Base-by-base conservation (phyloP, 768 basidiomycete species). In the Termitomyces sp. region DNA sequence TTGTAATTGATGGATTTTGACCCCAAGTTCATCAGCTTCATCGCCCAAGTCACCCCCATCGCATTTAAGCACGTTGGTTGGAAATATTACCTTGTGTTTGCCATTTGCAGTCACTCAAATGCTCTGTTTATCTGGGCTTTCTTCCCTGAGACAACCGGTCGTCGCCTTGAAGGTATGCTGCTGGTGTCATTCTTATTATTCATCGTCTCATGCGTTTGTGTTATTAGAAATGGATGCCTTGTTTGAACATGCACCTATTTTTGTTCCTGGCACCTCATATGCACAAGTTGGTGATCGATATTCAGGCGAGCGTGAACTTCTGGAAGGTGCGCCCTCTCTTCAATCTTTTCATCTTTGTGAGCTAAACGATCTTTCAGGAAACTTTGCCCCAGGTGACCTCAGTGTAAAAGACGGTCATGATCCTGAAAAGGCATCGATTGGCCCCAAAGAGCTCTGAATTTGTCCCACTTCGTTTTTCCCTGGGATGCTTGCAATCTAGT, bases 61-160 rank as follows among this genome's bases (percentile, higher is more conserved):
- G 76, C 76, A 2, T 78, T 78, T 54, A 52, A 40, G 5, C 65
- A 59, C 5, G 73, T 78, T 45, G 74, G 74, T 5, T 77, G 76
- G 76, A 75, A 72, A 73, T 76, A 10, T 46, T 58, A 78, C 56
- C 70, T 77, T 14, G 77, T 77, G 3, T 77, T 77, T 43, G 76
- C 75, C 0, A 77, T 78, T 49, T 76, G 73, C 52, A 72, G 76
- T 2, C 75, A 77, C 60, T 75, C 76, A 2, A 78, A 78, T 53
- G 74, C 75, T 1, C 61, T 78, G 11, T 74, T 74, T 52, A 70
- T 76, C 25, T 77, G 75, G 76, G 72, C 73, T 1, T 76, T 78
- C 61, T 76, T 66, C 63, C 76, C 76, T 6, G 76, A 77, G 68
- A 77, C 75, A 0, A 72, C 73, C 21, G 75, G 76, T 3, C 73